These are phyloP conservation scores for Pseudogymnoascus sp. DNA, from an alignment of 2,329 filamentous ascomycete genomes.

Conservation along the genomic window DNA sequence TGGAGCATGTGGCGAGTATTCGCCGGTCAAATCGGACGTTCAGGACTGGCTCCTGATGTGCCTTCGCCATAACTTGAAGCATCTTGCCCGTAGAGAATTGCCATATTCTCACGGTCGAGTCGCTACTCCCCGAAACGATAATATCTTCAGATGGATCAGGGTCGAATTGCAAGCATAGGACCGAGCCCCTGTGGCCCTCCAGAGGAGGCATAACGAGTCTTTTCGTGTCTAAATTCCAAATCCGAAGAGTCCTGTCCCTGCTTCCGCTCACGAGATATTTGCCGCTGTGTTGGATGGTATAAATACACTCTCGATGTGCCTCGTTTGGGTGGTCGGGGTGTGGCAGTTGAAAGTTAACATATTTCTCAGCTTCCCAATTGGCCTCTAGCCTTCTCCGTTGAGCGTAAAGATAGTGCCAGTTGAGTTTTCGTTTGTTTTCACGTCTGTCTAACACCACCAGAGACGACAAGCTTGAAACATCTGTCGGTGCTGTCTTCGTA, in stretches of 20 bases:
- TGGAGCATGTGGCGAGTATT: slow-evolving; percentile 92
- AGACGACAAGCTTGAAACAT: slow-evolving; percentile 16
- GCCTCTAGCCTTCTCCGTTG: slow-evolving; percentile 77
- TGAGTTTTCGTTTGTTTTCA: slow-evolving; percentile 54
- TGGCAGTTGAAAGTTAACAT: slow-evolving; percentile 81
- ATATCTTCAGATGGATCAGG: slow-evolving; percentile 79
- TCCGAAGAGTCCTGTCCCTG: slow-evolving; percentile 75
- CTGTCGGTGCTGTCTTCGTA: neutral
- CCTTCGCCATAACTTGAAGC: slow-evolving; percentile 65
- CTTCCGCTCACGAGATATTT: slow-evolving; percentile 90
- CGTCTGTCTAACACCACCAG: slow-evolving; percentile 45
- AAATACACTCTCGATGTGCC: slow-evolving; percentile 87
- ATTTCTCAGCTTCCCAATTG: slow-evolving; percentile 84
- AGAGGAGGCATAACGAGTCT: slow-evolving; percentile 71
- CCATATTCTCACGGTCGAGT: slow-evolving; percentile 87
- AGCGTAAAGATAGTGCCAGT: slow-evolving; percentile 91
- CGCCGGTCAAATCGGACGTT: slow-evolving; percentile 89
- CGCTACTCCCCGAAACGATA: slow-evolving; percentile 92
- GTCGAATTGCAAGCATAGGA: slow-evolving; percentile 93
- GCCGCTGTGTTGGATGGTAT: slow-evolving; percentile 82
- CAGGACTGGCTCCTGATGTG: slow-evolving; percentile 84
- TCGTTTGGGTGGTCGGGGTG: slow-evolving; percentile 74
- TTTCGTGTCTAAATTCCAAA: slow-evolving; percentile 82
- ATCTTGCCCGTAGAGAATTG: slow-evolving; percentile 83
- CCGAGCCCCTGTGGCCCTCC: slow-evolving; percentile 72